Percentiles rank a stretch among this genome's conserved stretches.
Conservation (phyloP, 1,284 basidiomycete genomes). For the Psilocybe mexicana region DNA sequence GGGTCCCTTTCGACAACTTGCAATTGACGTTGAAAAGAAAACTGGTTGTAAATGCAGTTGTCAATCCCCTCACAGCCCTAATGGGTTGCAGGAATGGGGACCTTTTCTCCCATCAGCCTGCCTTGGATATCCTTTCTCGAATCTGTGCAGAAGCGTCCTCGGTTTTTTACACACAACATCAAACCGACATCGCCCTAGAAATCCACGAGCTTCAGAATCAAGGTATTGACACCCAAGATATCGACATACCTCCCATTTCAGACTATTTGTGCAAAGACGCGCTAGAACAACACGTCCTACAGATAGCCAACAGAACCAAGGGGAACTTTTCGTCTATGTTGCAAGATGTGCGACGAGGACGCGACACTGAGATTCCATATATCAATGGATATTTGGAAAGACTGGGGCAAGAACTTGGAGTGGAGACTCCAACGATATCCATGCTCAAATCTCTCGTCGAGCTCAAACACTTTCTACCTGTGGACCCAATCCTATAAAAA, state of each 20-base stretch:
- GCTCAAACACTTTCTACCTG: slow-evolving; percentile 37
- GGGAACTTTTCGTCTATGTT: slow-evolving; percentile 82
- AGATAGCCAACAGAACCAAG: slow-evolving; percentile 56
- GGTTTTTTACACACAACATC: slow-evolving; percentile 54
- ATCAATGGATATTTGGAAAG: slow-evolving; percentile 85
- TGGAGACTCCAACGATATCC: slow-evolving; percentile 66
- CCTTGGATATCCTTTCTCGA: slow-evolving; percentile 43
- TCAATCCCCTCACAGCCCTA: slow-evolving; percentile 89
- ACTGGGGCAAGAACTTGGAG: slow-evolving; percentile 61
- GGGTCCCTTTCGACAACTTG: slow-evolving; percentile 72
- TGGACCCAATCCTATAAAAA: slow-evolving; percentile 42
- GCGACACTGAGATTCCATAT: slow-evolving; percentile 75
- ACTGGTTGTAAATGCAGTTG: slow-evolving; percentile 81
- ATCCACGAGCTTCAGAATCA: slow-evolving; percentile 30
- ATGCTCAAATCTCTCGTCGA: slow-evolving; percentile 61
- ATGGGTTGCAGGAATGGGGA: slow-evolving; percentile 83
- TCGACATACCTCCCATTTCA: slow-evolving; percentile 44
- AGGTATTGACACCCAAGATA: slow-evolving; percentile 28
- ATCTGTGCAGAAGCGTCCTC: slow-evolving; percentile 64
- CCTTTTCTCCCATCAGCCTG: slow-evolving; percentile 48
- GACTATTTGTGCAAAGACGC: slow-evolving; percentile 36
- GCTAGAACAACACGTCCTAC: slow-evolving; percentile 53
- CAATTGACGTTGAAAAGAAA: slow-evolving; percentile 80
- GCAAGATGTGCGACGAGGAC: slow-evolving; percentile 60
- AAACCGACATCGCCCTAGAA: slow-evolving; percentile 44